Percentiles rank a stretch among this genome's conserved stretches.
phyloP scores from a whole-genome alignment of 441 rosid genomes.

The Erysimum pusillum region DNA sequence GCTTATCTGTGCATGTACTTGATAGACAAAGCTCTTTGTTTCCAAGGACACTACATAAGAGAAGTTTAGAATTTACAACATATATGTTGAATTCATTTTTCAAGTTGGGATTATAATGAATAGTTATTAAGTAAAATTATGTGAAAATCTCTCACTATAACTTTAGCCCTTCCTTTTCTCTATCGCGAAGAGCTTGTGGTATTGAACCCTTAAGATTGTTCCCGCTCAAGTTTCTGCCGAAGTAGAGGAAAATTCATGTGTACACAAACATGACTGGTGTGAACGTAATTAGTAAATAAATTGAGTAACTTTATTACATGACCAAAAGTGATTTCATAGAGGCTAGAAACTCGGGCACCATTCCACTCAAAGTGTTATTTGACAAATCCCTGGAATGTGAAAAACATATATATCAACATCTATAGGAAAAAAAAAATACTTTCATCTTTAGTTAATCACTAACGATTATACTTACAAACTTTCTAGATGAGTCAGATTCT shows the following conservation, averaged over 20 bases:
- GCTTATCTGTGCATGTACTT: constrained; percentile 30
- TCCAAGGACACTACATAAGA: constrained; percentile 37
- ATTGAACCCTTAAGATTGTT: constrained; percentile 34
- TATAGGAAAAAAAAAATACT: background rate
- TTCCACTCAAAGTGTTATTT: constrained; percentile 39
- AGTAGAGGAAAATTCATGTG: background rate
- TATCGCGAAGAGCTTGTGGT: constrained; percentile 32
- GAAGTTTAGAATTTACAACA: background rate
- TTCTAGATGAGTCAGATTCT: constrained; percentile 35
- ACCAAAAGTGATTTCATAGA: constrained; percentile 37
- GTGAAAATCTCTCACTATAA: constrained; percentile 27
- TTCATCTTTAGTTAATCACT: background rate
- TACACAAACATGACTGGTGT: constrained; percentile 7
- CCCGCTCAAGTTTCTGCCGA: constrained; percentile 33
- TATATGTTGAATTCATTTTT: constrained; percentile 10
- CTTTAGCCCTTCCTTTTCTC: constrained; percentile 35
- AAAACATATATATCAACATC: background rate
- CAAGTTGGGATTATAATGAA: background rate
- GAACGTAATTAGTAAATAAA: background rate
- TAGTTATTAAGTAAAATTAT: background rate
- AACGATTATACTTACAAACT: constrained; percentile 31
- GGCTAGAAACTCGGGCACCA: constrained; percentile 41
- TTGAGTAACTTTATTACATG: constrained; percentile 33
- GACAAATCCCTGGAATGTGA: constrained; percentile 36
- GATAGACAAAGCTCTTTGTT: constrained; percentile 40